phyloP scores from a whole-genome alignment of 768 basidiomycete genomes.

The Chalciporus piperatus region DNA sequence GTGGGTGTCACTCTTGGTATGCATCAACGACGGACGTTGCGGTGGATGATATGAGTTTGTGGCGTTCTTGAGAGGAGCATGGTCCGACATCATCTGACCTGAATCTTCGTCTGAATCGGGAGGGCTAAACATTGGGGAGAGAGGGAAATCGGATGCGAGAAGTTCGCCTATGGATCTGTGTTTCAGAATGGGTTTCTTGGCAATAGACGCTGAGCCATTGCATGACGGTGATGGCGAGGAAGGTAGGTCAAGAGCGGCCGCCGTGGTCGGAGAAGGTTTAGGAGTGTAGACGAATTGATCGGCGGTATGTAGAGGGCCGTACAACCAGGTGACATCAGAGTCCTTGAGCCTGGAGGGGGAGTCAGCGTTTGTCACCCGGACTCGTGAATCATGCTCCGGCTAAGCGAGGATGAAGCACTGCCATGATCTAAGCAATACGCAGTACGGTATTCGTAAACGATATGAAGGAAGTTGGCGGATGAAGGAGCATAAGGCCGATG shows the following conservation, averaged over 20 bases:
- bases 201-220: constrained; percentile 18
- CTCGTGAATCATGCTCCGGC: neutral
- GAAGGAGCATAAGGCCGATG: neutral
- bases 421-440: neutral
- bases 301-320: constrained; percentile 95
- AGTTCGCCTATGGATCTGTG: constrained; percentile 90
- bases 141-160: constrained; percentile 69
- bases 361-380: constrained; percentile 10
- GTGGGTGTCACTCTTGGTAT: constrained; percentile 89
- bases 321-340: constrained; percentile 98
- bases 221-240: constrained; percentile 30
- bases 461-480: neutral
- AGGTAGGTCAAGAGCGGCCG: constrained; percentile 37
- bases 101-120: constrained; percentile 46
- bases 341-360: constrained; percentile 83
- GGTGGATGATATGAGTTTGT: neutral
- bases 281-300: constrained; percentile 75
- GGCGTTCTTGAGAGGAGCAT: constrained; percentile 11
- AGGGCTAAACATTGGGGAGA: constrained; percentile 61
- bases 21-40: constrained; percentile 57
- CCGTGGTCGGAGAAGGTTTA: constrained; percentile 35
- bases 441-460: neutral
- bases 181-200: constrained; percentile 89
- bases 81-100: constrained; percentile 18
- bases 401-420: neutral